Conservation (phyloP, 192 early-diverging fungal species). For the Rhizophlyctis rosea region DNA sequence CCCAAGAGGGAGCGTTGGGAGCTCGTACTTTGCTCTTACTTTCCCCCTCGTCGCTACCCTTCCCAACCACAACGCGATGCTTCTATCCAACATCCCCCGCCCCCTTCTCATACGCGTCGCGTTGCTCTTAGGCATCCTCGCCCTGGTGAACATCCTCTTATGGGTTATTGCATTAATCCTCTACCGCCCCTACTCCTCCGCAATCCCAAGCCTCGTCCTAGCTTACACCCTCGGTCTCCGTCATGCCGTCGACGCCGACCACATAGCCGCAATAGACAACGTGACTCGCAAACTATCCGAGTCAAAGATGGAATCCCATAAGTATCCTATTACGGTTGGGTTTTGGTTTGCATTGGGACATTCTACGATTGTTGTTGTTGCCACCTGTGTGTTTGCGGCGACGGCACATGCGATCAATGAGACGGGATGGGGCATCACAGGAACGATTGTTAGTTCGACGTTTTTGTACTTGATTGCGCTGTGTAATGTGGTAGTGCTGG, state of each 20-base stretch:
- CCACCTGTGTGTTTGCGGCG: conserved; percentile 14
- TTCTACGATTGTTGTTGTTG: conserved; percentile 60
- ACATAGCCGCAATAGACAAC: conserved; percentile 74
- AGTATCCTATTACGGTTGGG: conserved; percentile 59
- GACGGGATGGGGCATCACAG: conserved; percentile 44
- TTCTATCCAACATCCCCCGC: not conserved
- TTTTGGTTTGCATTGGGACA: conserved; percentile 70
- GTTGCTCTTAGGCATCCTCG: not conserved
- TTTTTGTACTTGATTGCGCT: conserved; percentile 61
- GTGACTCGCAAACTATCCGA: conserved; percentile 60
- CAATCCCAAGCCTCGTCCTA: conserved; percentile 6
- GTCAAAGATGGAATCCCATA: conserved; percentile 32
- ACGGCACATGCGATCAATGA: conserved; percentile 18
- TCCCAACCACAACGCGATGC: no score
- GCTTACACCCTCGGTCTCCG: conserved; percentile 33
- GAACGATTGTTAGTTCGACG: conserved; percentile 53
- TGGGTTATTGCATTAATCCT: conserved; percentile 2
- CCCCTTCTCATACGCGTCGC: not conserved
- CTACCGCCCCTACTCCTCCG: not conserved
- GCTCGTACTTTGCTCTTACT: no score
- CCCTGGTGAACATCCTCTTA: not conserved
- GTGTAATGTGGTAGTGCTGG: conserved; percentile 39
- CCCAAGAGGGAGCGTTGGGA: no score
- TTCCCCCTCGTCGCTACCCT: no score
- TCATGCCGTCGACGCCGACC: conserved; percentile 49